Evolutionary conservation across 2,329 filamentous ascomycete species (phyloP).

Genomic region (Apiospora kogelbergensis): DNA sequence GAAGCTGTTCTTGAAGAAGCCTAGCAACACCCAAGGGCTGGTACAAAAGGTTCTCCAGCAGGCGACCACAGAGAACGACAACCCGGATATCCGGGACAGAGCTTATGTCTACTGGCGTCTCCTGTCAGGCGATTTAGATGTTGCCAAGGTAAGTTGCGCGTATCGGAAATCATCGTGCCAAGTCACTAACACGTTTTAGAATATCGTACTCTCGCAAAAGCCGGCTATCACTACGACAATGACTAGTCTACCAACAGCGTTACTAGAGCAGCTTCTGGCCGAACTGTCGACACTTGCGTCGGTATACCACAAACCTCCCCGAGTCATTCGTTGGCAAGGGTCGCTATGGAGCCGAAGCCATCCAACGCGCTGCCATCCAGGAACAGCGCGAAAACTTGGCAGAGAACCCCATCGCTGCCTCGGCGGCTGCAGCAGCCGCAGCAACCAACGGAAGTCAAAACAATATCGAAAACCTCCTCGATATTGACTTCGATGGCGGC

Average conservation of each 20-base stretch:
- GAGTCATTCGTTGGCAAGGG: constrained; percentile 98
- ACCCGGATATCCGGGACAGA: constrained; percentile 93
- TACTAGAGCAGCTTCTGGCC: constrained; percentile 85
- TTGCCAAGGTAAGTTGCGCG: constrained; percentile 68
- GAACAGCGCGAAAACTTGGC: constrained; percentile 90
- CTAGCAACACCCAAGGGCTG: constrained; percentile 83
- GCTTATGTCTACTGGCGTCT: constrained; percentile 99
- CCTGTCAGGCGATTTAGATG: constrained; percentile 84
- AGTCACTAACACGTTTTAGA: constrained; percentile 46
- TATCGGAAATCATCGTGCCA: neutral
- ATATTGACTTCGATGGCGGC: constrained; percentile 93
- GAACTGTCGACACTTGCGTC: constrained; percentile 95
- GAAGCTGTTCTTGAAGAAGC: constrained; percentile 96
- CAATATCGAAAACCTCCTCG: constrained; percentile 92
- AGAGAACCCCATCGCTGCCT: constrained; percentile 91
- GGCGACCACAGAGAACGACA: constrained; percentile 93
- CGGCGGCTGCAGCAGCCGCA: constrained; percentile 65
- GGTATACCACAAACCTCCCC: constrained; percentile 97
- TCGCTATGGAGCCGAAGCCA: constrained; percentile 87
- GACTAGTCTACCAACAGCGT: constrained; percentile 76
- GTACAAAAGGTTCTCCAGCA: constrained; percentile 94
- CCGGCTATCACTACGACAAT: constrained; percentile 94
- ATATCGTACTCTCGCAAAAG: constrained; percentile 89
- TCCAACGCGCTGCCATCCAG: constrained; percentile 94
- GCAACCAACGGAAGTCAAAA: constrained; percentile 64